These are phyloP conservation scores for Venturia effusa DNA, from an alignment of 2,329 filamentous ascomycete genomes.

Conservation along the genomic window DNA sequence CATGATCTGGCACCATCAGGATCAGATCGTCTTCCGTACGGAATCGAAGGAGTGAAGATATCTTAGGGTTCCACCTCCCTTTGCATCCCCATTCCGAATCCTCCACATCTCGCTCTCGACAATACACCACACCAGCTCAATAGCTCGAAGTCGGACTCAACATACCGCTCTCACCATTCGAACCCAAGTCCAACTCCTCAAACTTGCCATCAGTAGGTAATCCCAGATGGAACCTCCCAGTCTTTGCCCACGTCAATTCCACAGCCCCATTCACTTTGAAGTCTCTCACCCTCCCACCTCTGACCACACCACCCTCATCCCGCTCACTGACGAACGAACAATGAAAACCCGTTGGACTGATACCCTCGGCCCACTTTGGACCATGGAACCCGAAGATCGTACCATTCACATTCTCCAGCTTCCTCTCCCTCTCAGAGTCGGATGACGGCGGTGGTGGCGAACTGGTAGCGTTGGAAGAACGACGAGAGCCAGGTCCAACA, in stretches of 20 bases:
- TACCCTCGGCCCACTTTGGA: constrained; percentile 29
- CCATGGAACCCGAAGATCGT: constrained; percentile 30
- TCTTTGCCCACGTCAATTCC: constrained; percentile 28
- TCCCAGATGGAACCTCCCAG: constrained; percentile 31
- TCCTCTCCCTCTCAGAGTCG: constrained; percentile 13
- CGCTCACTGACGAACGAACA: constrained; percentile 19
- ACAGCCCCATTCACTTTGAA: constrained; percentile 27
- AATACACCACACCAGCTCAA: not conserved
- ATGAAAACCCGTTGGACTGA: constrained; percentile 29
- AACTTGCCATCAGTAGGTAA: constrained; percentile 32
- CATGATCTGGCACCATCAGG: no score
- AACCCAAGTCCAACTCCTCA: constrained; percentile 21
- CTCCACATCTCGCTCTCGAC: no score
- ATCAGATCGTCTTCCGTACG: not conserved
- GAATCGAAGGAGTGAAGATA: not conserved
- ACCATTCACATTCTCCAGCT: constrained; percentile 23
- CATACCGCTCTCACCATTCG: not conserved
- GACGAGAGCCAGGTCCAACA: not conserved
- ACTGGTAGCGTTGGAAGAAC: not conserved
- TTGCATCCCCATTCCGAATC: no score
- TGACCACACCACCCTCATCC: constrained; percentile 20
- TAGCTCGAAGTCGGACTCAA: not conserved
- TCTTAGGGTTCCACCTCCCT: not conserved
- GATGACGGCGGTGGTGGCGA: not conserved
- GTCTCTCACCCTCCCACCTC: constrained; percentile 26